A percentile compares a stretch with the other conserved stretches of the same genome.
These are phyloP conservation scores for Talaromyces rugulosus DNA, from an alignment of 2,329 filamentous ascomycete genomes.

Conservation along the genomic window DNA sequence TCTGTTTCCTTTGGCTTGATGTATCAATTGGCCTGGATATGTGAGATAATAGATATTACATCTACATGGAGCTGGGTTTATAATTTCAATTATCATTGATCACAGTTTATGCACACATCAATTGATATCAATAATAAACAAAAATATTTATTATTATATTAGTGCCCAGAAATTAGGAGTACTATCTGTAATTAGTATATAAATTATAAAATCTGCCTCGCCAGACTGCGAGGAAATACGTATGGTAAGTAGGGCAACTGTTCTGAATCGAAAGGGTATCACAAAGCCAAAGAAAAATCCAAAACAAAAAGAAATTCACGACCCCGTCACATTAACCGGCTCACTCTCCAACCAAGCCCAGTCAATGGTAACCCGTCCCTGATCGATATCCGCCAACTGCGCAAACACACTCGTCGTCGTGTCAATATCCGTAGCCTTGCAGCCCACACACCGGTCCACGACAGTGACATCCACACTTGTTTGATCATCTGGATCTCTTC, in stretches of 20 bases:
- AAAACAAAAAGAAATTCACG: not conserved
- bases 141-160: no score
- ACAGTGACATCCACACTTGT: slow-evolving; percentile 58
- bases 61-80: no score
- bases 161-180: no score
- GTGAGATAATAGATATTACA: no score
- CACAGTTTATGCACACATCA: no score
- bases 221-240: not conserved
- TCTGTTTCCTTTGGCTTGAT: no score
- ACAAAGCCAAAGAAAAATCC: not conserved
- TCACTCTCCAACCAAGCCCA: slow-evolving; percentile 49
- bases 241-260: not conserved
- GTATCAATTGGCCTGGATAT: no score
- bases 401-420: slow-evolving; percentile 47
- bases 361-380: slow-evolving; percentile 45
- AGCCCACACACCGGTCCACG: slow-evolving; percentile 62
- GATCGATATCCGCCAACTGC: slow-evolving; percentile 42
- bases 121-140: no score
- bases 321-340: slow-evolving; percentile 20
- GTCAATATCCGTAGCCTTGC: slow-evolving; percentile 47
- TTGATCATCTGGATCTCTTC: slow-evolving; percentile 40
- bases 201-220: no score
- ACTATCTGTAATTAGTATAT: not conserved
- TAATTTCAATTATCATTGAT: no score
- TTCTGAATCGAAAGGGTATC: not conserved